These are phyloP conservation scores for Calocybe cyanea DNA, from an alignment of 768 basidiomycete species.

Conservation along the genomic window DNA sequence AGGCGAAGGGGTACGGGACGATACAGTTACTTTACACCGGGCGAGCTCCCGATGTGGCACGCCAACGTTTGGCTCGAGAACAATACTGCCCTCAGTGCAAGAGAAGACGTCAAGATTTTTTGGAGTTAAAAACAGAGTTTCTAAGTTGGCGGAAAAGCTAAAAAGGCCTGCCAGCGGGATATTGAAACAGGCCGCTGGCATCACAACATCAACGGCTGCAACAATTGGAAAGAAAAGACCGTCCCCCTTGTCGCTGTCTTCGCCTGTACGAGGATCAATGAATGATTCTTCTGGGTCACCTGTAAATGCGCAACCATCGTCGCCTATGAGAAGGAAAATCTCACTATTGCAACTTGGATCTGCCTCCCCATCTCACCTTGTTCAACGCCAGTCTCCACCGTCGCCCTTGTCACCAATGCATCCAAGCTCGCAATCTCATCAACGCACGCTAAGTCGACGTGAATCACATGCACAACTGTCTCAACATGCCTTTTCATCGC, in stretches of 20 bases:
- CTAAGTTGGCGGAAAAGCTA: slow-evolving; percentile 8
- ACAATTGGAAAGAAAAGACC: slow-evolving; percentile 30
- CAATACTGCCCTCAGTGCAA: slow-evolving; percentile 41
- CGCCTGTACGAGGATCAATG: slow-evolving; percentile 16
- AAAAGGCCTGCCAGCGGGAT: slow-evolving; percentile 10
- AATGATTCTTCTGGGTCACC: slow-evolving; percentile 9
- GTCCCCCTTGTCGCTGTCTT: slow-evolving; percentile 27
- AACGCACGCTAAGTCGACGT: slow-evolving; percentile 15
- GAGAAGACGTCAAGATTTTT: slow-evolving; percentile 41
- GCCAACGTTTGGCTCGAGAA: slow-evolving; percentile 58
- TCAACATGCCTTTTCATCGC: slow-evolving; percentile 3
- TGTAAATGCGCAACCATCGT: slow-evolving; percentile 12
- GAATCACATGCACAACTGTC: slow-evolving; percentile 23
- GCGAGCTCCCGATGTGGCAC: slow-evolving; percentile 54
- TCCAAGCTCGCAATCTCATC: slow-evolving; percentile 8
- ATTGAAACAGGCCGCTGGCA: slow-evolving; percentile 21
- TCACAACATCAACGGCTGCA: slow-evolving; percentile 11
- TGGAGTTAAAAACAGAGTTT: slow-evolving; percentile 17
- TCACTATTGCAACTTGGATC: slow-evolving; percentile 20
- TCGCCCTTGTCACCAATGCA: slow-evolving; percentile 23
- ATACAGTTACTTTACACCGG: slow-evolving; percentile 35
- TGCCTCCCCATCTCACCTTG: slow-evolving; percentile 11
- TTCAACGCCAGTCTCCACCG: slow-evolving; percentile 17
- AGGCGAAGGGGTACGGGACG: slow-evolving; percentile 12
- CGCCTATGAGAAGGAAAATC: slow-evolving; percentile 17